phyloP scores from a whole-genome alignment of 1,139 yeast species.

The Geotrichum citri-aurantii region DNA sequence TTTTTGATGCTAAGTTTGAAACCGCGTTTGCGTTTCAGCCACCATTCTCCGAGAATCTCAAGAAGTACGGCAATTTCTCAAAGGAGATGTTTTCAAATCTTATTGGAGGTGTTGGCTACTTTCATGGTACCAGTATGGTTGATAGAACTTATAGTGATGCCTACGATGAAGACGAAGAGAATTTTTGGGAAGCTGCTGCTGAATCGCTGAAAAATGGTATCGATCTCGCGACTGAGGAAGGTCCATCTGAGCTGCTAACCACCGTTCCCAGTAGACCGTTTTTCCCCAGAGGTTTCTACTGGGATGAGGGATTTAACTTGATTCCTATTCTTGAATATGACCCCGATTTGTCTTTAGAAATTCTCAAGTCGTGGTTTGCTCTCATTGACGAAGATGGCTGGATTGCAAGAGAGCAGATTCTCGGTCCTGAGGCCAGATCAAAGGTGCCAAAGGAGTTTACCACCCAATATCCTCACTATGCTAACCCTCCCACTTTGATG shows the following conservation, averaged over 20 bases:
- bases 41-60: constrained; percentile 47
- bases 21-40: constrained; percentile 47
- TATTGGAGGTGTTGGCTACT: constrained; percentile 85
- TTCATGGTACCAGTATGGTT: constrained; percentile 80
- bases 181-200: constrained; percentile 32
- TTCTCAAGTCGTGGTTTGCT: constrained; percentile 80
- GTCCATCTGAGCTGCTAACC: constrained; percentile 56
- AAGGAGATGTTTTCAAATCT: constrained; percentile 74
- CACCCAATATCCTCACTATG: constrained; percentile 83
- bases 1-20: constrained; percentile 53
- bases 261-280: constrained; percentile 90
- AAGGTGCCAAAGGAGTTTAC: constrained; percentile 84
- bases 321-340: constrained; percentile 79
- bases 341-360: constrained; percentile 74
- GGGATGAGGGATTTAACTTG: constrained; percentile 98
- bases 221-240: constrained; percentile 28
- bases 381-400: constrained; percentile 88
- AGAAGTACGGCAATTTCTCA: constrained; percentile 54
- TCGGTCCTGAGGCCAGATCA: constrained; percentile 86
- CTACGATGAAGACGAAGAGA: constrained; percentile 47
- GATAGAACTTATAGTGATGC: constrained; percentile 66
- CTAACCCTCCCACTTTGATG: constrained; percentile 93
- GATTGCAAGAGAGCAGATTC: constrained; percentile 93
- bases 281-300: constrained; percentile 93
- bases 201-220: constrained; percentile 21